These are phyloP conservation scores for Clonostachys rosea DNA, from an alignment of 2,329 filamentous ascomycete genomes.

Conservation along the genomic window DNA sequence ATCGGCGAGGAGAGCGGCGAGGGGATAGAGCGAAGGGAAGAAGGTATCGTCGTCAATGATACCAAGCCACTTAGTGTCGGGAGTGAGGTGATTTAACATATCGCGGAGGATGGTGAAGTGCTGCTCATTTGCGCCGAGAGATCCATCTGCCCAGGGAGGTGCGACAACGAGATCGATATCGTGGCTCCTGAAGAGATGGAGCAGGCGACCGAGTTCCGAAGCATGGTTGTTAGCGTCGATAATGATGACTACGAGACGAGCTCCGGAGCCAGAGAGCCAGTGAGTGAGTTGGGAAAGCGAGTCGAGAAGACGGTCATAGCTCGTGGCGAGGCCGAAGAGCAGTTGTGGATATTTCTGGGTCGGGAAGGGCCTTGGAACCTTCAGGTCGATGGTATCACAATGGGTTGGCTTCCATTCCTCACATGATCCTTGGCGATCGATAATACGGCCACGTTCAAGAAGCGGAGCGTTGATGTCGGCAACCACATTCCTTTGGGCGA, in stretches of 20 bases:
- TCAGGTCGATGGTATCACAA: slow-evolving; percentile 38
- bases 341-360: slow-evolving; percentile 40
- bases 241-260: slow-evolving; percentile 45
- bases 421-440: slow-evolving; percentile 19
- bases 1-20: slow-evolving; percentile 38
- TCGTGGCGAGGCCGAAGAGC: slow-evolving; percentile 54
- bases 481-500: slow-evolving; percentile 28
- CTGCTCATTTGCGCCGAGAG: slow-evolving; percentile 41
- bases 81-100: slow-evolving; percentile 35
- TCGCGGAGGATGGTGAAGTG: slow-evolving; percentile 52
- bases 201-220: slow-evolving; percentile 19
- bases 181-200: slow-evolving; percentile 15
- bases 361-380: slow-evolving; percentile 39
- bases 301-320: slow-evolving; percentile 39
- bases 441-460: slow-evolving; percentile 19
- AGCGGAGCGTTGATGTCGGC: slow-evolving; percentile 25
- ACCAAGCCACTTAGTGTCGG: slow-evolving; percentile 47
- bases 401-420: slow-evolving; percentile 10
- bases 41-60: slow-evolving; percentile 62
- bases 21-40: slow-evolving; percentile 47
- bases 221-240: slow-evolving; percentile 26
- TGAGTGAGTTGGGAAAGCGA: slow-evolving; percentile 48
- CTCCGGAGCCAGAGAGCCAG: slow-evolving; percentile 47
- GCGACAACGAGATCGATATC: slow-evolving; percentile 26
- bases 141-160: slow-evolving; percentile 19